Percentiles rank a stretch among this genome's conserved stretches.
Evolutionary conservation across 768 basidiomycete species (phyloP).

Genomic region (Mycena galopus): DNA sequence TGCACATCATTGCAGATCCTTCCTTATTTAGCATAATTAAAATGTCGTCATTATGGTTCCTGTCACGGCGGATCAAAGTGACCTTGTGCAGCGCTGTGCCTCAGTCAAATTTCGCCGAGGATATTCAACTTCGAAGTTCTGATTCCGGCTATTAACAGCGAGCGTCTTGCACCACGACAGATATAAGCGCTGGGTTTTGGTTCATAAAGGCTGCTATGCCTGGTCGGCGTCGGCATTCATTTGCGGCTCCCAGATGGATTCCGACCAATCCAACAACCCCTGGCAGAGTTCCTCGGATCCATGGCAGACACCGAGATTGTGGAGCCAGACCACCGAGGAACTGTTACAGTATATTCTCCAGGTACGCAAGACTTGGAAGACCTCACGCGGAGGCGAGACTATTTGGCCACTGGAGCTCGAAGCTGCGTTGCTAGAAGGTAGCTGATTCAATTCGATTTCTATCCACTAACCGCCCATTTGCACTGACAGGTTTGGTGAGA

Average conservation of each 20-base stretch:
- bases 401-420: constrained; percentile 87
- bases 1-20: no score
- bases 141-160: no score
- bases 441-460: background rate
- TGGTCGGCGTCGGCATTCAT: constrained; percentile 11
- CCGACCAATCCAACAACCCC: background rate
- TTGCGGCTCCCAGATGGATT: background rate
- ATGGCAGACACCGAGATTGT: constrained; percentile 15
- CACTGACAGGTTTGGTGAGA: constrained; percentile 56
- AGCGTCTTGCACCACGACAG: no score
- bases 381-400: constrained; percentile 75
- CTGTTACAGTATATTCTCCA: constrained; percentile 76
- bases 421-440: constrained; percentile 82
- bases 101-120: no score
- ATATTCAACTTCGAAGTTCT: no score
- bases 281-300: background rate
- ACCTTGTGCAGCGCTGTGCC: no score
- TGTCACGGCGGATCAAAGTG: no score
- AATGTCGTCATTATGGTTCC: no score
- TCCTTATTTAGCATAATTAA: no score
- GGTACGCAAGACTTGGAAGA: constrained; percentile 82
- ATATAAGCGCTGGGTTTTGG: no score
- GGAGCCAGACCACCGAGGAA: constrained; percentile 58
- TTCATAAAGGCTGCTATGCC: no score
- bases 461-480: background rate